Percentiles rank a stretch among this genome's conserved stretches.
Evolutionary conservation across 2,329 filamentous ascomycete species (phyloP).

Genomic region (Grosmannia clavigera): DNA sequence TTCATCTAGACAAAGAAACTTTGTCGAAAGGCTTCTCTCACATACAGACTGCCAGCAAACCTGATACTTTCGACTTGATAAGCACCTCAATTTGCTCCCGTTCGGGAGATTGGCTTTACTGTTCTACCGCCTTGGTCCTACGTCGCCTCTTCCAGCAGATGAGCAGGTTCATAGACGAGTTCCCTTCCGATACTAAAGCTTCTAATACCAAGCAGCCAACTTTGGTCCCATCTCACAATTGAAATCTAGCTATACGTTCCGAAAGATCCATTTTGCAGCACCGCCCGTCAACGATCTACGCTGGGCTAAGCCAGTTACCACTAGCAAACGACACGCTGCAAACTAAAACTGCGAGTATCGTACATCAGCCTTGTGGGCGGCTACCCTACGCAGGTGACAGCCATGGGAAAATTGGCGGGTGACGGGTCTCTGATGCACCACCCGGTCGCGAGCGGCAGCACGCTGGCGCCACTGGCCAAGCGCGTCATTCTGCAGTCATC

Average conservation of each 20-base stretch:
- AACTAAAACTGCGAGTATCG: no score
- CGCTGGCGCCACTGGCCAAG: constrained; percentile 28
- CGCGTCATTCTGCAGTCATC: constrained; percentile 22
- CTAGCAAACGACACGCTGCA: constrained; percentile 13
- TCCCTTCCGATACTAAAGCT: constrained; percentile 14
- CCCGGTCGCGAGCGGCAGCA: constrained; percentile 30
- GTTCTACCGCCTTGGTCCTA: neutral
- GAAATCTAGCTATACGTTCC: constrained; percentile 24
- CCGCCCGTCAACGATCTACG: constrained; percentile 27
- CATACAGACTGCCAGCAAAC: no score
- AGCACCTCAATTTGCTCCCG: neutral
- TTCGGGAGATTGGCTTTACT: neutral
- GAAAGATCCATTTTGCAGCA: constrained; percentile 30
- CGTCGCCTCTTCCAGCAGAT: neutral
- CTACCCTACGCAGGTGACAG: constrained; percentile 31
- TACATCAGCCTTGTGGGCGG: constrained; percentile 30
- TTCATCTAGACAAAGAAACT: no score
- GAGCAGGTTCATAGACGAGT: constrained; percentile 4
- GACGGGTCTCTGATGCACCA: constrained; percentile 38
- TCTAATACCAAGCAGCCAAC: constrained; percentile 14
- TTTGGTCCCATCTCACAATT: neutral
- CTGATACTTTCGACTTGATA: neutral
- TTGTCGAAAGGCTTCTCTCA: no score
- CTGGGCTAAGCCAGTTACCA: constrained; percentile 28
- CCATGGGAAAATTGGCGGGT: constrained; percentile 38